Evolutionary conservation across 2,329 filamentous ascomycete genomes (phyloP), one percentile per base, ranked within the genome.

Genomic region (Trichoderma koningiopsis): DNA sequence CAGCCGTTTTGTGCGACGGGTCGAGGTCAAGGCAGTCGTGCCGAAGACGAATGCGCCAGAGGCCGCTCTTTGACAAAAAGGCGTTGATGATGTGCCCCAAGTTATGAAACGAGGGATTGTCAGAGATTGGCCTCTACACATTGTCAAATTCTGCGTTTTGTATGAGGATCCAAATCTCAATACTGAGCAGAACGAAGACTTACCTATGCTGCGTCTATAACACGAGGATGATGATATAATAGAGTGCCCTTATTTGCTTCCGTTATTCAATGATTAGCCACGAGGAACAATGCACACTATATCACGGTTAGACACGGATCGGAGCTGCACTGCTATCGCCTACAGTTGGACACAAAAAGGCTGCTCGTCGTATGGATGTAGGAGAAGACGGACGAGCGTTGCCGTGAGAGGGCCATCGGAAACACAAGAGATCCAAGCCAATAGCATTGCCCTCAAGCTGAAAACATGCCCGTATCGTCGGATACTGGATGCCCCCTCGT

Each of bases 11-110:
- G 64, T 67, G 64, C 6, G 55, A 67, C 64, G 29, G n/a, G 5
- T 56, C 55, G 64, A 67, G 64, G 40, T 14, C 55, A 67, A 52
- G 27, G 55, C 37, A 58, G 35, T 40, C 55, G 64, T 67, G 64
- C 55, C 55, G 55, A 59, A 37, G 31, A 56, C 64, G 40, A n/a
- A 37, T 11, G 22, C 7, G 55, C 29, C 16, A 24, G 22, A n/a
- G 22, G 19, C 40, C 16, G 52, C 27, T 27, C 24, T 40, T 33
- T 52, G 55, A 43, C 40, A 11, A 67, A 33, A 11, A 49, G 19
- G 40, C n/a, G 49, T 52, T 10, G 10, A 19, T 6, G 3, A 43
- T n/a, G 6, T 43, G n/a, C 31, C 35, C 35, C 31, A 31, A 24
- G 22, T 3, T 57, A 11, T 52, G 53, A 59, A 29, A 49, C 55